Evolutionary conservation across 176 grass and related monocot species (phyloP).

Genomic region (Alloteropsis semialata): DNA sequence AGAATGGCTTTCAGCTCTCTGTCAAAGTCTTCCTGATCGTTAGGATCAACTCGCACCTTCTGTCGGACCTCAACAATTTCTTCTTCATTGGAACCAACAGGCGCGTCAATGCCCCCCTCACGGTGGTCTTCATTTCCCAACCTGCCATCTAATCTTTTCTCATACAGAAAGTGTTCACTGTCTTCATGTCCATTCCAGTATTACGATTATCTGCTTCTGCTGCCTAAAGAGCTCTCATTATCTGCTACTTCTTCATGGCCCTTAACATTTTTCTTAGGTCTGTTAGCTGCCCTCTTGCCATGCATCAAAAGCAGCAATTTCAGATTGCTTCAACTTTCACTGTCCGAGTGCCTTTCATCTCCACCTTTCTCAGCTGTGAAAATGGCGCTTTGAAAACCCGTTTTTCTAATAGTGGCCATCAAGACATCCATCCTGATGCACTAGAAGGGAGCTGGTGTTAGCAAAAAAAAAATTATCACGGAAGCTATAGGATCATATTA

Average conservation of each 20-base stretch:
- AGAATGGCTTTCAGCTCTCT: slow-evolving; percentile 63
- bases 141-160: slow-evolving; percentile 48
- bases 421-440: too few species aligned
- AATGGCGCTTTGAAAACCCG: too few species aligned
- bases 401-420: too few species aligned
- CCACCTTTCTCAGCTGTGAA: slow-evolving; percentile 16
- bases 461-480: too few species aligned
- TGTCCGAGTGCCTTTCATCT: slow-evolving; percentile 19
- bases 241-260: slow-evolving; percentile 39
- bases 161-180: slow-evolving; percentile 41
- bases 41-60: slow-evolving; percentile 55
- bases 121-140: slow-evolving; percentile 43
- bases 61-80: slow-evolving; percentile 57
- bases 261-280: slow-evolving; percentile 37
- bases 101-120: slow-evolving; percentile 21
- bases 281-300: slow-evolving; percentile 34
- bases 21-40: slow-evolving; percentile 76
- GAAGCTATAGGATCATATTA: too few species aligned
- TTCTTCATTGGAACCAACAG: slow-evolving; percentile 62
- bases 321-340: slow-evolving; percentile 24
- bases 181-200: slow-evolving; percentile 38
- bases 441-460: too few species aligned
- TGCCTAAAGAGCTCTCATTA: slow-evolving; percentile 64
- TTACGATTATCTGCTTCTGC: slow-evolving; percentile 29
- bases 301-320: slow-evolving; percentile 26